Base-by-base conservation (phyloP, 129 eudicot species). In the Logfia minima region DNA sequence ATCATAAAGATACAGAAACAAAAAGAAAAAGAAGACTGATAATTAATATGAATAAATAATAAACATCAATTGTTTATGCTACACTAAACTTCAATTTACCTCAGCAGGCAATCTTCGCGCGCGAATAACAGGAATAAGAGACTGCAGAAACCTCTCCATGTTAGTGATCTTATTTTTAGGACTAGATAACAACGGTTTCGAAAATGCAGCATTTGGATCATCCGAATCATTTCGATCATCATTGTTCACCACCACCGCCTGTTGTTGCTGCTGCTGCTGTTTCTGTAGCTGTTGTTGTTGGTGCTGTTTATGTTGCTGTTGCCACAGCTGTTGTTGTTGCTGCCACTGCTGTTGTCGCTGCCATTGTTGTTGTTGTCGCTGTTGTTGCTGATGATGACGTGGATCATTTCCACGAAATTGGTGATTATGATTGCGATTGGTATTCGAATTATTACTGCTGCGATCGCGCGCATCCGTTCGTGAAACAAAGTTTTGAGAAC, bases 61-160 rank as follows among this genome's bases (percentile, higher is more conserved):
- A 39, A 39, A 39, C 45, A 39, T 39, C 11, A 39, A 8, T 13
- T 39, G 48, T 39, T 2, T 39, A 39, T 37, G 48, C 13, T 39
- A 39, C 48, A 2, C 13, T 8, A 32, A 52, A 51, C 0, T 39
- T 65, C 41, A 75, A 64, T 13, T 62, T n/a, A 90, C 96, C 96
- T 90, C 77, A 17, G 79, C 75, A 39, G 3, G 48, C 11, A 52
- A 70, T 7, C 34, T 52, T 39, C 76, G 86, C 6, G 85, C 86
- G 19, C 8, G 22, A 55, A 55, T 8, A 2, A 55, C 8, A 6
- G 60, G 60, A 5, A 5, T 18, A 55, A 55, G 8, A 55, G 60
- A 55, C 9, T 5, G 60, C 6, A 18, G 23, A 55, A 55, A 55
- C 0, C 60, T 55, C 6, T 55, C 60, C 60, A 55, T 4, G 60